A percentile compares a stretch with the other conserved stretches of the same genome.
Conservation (phyloP, 1,284 basidiomycete species). For the Paramarasmius palmivorus region DNA sequence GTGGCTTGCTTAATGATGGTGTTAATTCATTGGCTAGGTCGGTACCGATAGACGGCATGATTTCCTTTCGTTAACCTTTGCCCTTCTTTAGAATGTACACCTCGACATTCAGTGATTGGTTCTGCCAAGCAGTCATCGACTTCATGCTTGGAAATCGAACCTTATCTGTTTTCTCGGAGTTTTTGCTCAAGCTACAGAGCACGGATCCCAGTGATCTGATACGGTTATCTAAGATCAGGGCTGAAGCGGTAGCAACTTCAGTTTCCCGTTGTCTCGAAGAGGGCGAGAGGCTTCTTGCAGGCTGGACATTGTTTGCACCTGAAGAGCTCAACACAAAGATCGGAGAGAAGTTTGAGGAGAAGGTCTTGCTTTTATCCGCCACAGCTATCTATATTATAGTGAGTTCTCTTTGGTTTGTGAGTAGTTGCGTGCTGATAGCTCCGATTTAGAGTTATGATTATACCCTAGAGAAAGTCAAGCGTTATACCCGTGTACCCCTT, state of each 20-base stretch:
- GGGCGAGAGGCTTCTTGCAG: constrained; percentile 78
- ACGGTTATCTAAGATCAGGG: constrained; percentile 83
- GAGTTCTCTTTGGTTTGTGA: constrained; percentile 24
- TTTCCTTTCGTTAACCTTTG: background rate
- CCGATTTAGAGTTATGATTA: constrained; percentile 80
- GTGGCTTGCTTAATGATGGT: constrained; percentile 90
- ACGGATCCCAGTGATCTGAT: constrained; percentile 90
- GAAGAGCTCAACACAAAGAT: constrained; percentile 71
- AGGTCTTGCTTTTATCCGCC: constrained; percentile 75
- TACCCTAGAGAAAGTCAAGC: constrained; percentile 86
- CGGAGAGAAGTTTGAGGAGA: constrained; percentile 88
- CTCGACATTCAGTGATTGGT: constrained; percentile 92
- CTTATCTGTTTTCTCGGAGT: constrained; percentile 86
- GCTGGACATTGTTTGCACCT: constrained; percentile 93
- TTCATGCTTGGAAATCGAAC: constrained; percentile 89
- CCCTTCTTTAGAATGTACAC: constrained; percentile 66
- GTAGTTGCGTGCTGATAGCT: constrained; percentile 14
- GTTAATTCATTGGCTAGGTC: constrained; percentile 86
- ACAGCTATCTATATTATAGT: constrained; percentile 51
- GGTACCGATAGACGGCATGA: constrained; percentile 4
- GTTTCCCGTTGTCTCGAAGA: constrained; percentile 80
- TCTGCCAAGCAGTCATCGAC: constrained; percentile 92
- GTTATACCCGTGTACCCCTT: constrained; percentile 87
- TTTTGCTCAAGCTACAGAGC: constrained; percentile 81
- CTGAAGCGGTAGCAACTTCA: constrained; percentile 88